Percentiles rank a stretch among this genome's conserved stretches.
Evolutionary conservation across 176 grass and related monocot genomes (phyloP).

Genomic region (Bromus sterilis): DNA sequence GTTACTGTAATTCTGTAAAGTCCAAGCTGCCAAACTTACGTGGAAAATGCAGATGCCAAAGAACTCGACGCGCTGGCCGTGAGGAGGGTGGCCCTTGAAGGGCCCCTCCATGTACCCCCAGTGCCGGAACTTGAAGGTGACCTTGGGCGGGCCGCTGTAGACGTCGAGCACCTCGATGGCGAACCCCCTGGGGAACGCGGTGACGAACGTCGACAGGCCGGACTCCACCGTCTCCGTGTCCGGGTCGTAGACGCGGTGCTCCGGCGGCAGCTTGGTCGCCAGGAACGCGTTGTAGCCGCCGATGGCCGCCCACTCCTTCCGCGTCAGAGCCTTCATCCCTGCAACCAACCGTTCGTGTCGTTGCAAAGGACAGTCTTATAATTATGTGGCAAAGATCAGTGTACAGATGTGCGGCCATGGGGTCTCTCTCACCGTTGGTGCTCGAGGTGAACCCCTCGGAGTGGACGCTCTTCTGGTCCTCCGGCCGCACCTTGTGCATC

Average conservation of each 20-base stretch:
- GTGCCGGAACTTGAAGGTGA: constrained; percentile 72
- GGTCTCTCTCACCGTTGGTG: constrained; percentile 38
- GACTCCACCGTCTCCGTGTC: constrained; percentile 38
- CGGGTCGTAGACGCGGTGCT: constrained; percentile 60
- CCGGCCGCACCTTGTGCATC: constrained; percentile 40
- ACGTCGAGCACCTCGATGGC: constrained; percentile 64
- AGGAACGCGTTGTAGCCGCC: constrained; percentile 75
- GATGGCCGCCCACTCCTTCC: constrained; percentile 20
- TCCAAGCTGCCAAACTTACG: background rate
- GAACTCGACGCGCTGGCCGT: constrained; percentile 38
- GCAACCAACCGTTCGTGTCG: background rate
- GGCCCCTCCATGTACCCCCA: constrained; percentile 82
- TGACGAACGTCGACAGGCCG: constrained; percentile 32
- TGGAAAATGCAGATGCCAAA: constrained; percentile 53
- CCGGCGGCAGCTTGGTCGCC: constrained; percentile 35
- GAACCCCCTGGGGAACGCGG: constrained; percentile 55
- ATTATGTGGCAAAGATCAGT: background rate
- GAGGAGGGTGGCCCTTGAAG: constrained; percentile 52
- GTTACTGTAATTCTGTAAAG: background rate
- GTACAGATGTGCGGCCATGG: background rate
- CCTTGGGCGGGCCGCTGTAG: constrained; percentile 45
- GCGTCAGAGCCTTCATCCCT: constrained; percentile 20
- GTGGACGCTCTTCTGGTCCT: constrained; percentile 61
- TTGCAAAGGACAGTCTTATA: too few species aligned
- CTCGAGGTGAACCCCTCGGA: constrained; percentile 5